These are phyloP conservation scores for Hygrocybe punicea DNA, from an alignment of 768 basidiomycete species.

Conservation along the genomic window DNA sequence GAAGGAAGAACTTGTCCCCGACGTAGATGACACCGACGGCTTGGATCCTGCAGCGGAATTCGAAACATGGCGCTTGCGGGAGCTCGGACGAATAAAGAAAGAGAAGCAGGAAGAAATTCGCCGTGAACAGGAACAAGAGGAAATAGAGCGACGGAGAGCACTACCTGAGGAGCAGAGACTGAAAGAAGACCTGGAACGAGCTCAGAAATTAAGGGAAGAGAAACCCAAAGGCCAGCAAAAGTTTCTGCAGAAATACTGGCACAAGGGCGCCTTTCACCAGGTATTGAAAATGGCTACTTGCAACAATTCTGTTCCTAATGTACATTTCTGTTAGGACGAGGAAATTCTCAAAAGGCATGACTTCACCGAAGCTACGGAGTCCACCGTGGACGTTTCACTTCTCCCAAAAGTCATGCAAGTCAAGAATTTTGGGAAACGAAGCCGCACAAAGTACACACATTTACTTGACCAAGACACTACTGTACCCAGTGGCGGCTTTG, in stretches of 20 bases:
- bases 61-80: slow-evolving; percentile 92
- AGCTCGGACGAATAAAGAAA: slow-evolving; percentile 87
- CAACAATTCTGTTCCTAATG: not conserved
- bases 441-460: slow-evolving; percentile 95
- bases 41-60: slow-evolving; percentile 87
- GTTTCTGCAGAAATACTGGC: slow-evolving; percentile 98
- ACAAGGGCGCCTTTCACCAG: slow-evolving; percentile 99
- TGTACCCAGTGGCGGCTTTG: slow-evolving; percentile 56
- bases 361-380: slow-evolving; percentile 86
- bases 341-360: slow-evolving; percentile 82
- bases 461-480: slow-evolving; percentile 94
- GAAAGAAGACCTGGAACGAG: slow-evolving; percentile 87
- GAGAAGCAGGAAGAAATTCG: slow-evolving; percentile 87
- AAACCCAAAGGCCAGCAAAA: slow-evolving; percentile 89
- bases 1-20: slow-evolving; percentile 75
- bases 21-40: slow-evolving; percentile 94
- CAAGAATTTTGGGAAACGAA: slow-evolving; percentile 88
- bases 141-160: slow-evolving; percentile 86
- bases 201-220: slow-evolving; percentile 75
- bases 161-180: slow-evolving; percentile 91
- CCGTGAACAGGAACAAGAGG: slow-evolving; percentile 82
- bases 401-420: slow-evolving; percentile 97
- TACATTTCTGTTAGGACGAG: slow-evolving; percentile 57
- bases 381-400: slow-evolving; percentile 80
- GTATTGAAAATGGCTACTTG: slow-evolving; percentile 35